These are phyloP conservation scores for Amesomyces nigricolor DNA, from an alignment of 2,329 filamentous ascomycete genomes.

Conservation along the genomic window DNA sequence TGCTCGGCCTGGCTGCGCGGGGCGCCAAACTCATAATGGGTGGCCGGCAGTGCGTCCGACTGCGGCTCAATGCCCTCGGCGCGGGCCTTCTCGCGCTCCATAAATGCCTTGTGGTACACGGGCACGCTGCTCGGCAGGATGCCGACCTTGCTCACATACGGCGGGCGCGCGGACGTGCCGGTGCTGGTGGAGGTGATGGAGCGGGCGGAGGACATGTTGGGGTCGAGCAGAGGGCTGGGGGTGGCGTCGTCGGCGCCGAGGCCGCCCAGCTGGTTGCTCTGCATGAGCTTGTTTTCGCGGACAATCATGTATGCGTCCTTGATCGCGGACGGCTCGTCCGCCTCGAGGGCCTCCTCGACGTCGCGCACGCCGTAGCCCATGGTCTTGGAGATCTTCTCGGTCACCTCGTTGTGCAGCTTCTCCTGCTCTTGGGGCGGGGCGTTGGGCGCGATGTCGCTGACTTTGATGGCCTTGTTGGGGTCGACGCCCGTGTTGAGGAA, in stretches of 20 bases:
- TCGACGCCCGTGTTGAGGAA: conserved; percentile 93
- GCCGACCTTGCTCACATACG: conserved; percentile 77
- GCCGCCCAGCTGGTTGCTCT: conserved; percentile 62
- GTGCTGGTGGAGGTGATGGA: conserved; percentile 48
- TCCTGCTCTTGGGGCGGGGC: conserved; percentile 75
- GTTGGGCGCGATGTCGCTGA: conserved; percentile 72
- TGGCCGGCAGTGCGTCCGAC: conserved; percentile 37
- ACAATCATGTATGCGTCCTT: conserved; percentile 99
- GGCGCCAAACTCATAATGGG: too few relatives aligned
- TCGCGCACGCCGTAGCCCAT: conserved; percentile 97
- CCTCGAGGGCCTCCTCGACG: conserved; percentile 87
- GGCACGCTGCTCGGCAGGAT: conserved; percentile 88
- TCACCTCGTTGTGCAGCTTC: conserved; percentile 85
- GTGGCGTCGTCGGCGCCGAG: conserved; percentile 29
- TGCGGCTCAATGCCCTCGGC: conserved; percentile 41
- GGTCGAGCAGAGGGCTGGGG: conserved; percentile 44
- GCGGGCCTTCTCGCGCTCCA: conserved; percentile 62
- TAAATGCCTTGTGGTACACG: conserved; percentile 83
- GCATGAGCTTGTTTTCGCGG: conserved; percentile 95
- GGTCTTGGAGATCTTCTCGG: conserved; percentile 91
- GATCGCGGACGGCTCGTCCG: conserved; percentile 91
- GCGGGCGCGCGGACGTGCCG: conserved; percentile 45
- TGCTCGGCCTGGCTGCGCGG: conserved; percentile 65
- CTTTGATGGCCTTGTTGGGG: conserved; percentile 83
- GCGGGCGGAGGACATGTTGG: conserved; percentile 50